Conservation (phyloP, 331 rosid genomes). For the Malus hybrid region DNA sequence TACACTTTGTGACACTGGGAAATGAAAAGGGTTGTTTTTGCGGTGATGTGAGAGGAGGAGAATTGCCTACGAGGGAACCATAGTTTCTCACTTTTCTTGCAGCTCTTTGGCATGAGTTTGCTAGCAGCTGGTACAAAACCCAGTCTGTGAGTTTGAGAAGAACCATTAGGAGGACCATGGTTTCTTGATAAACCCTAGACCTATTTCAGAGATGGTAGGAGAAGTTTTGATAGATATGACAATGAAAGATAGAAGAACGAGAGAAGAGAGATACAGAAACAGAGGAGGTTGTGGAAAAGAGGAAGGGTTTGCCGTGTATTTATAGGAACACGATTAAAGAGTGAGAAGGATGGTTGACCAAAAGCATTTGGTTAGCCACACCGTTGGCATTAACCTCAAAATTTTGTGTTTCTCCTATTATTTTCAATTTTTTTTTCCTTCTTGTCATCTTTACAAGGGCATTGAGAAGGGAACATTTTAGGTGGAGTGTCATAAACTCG, state of each 20-base stretch:
- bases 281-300: constrained; percentile 19
- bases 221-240: background rate
- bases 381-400: constrained; percentile 43
- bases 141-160: constrained; percentile 42
- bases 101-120: constrained; percentile 58
- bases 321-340: constrained; percentile 33
- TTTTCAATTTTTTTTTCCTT: background rate
- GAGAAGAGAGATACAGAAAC: constrained; percentile 1
- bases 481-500: no score
- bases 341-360: constrained; percentile 31
- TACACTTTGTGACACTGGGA: constrained; percentile 47
- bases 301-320: constrained; percentile 18
- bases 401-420: background rate
- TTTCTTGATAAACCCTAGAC: background rate
- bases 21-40: constrained; percentile 25
- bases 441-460: constrained; percentile 9
- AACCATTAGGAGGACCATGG: constrained; percentile 48
- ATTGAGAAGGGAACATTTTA: background rate
- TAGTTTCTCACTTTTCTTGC: constrained; percentile 60
- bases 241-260: background rate
- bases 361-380: constrained; percentile 49
- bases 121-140: constrained; percentile 54
- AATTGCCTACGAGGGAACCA: constrained; percentile 27
- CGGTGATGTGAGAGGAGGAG: constrained; percentile 16
- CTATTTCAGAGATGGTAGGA: background rate